phyloP scores from a whole-genome alignment of 2,329 filamentous ascomycete genomes.

The Hypoxylon sp. region DNA sequence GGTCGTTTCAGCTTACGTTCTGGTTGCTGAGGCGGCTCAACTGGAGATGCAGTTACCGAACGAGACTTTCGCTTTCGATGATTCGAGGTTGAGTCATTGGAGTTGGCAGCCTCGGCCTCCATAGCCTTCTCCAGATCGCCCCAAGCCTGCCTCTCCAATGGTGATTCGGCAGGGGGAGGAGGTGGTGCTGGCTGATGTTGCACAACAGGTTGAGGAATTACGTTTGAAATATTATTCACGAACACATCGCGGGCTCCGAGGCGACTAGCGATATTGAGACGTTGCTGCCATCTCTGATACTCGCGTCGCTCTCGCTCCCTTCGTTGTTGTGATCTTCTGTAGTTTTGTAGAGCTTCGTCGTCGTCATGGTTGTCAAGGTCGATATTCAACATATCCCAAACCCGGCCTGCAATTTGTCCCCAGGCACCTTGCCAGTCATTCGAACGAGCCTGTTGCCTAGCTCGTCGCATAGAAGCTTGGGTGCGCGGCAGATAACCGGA shows the following conservation, averaged over 20 bases:
- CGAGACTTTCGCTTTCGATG: constrained; percentile 80
- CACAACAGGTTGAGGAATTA: constrained; percentile 73
- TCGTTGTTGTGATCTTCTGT: constrained; percentile 67
- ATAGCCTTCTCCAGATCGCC: constrained; percentile 89
- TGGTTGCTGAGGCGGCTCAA: constrained; percentile 77
- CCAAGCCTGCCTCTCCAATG: constrained; percentile 89
- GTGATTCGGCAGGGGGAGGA: constrained; percentile 74
- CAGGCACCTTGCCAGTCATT: constrained; percentile 92
- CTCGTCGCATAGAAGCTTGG: constrained; percentile 69
- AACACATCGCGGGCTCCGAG: constrained; percentile 83
- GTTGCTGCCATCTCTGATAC: constrained; percentile 84
- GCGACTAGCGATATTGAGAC: constrained; percentile 84
- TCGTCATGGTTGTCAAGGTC: constrained; percentile 92
- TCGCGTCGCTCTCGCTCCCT: constrained; percentile 69
- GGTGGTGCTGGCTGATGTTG: constrained; percentile 66
- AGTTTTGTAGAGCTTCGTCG: constrained; percentile 70
- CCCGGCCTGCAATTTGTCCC: constrained; percentile 73
- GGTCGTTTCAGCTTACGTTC: constrained; percentile 91
- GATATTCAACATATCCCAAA: constrained; percentile 78
- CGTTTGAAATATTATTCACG: constrained; percentile 70
- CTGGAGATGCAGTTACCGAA: constrained; percentile 80
- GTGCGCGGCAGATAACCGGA: constrained; percentile 68
- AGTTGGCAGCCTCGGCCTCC: constrained; percentile 77
- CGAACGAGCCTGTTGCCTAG: constrained; percentile 75
- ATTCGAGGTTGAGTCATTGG: constrained; percentile 60